Evolutionary conservation across 2,329 filamentous ascomycete genomes (phyloP).

Genomic region (Calycina herbarum): DNA sequence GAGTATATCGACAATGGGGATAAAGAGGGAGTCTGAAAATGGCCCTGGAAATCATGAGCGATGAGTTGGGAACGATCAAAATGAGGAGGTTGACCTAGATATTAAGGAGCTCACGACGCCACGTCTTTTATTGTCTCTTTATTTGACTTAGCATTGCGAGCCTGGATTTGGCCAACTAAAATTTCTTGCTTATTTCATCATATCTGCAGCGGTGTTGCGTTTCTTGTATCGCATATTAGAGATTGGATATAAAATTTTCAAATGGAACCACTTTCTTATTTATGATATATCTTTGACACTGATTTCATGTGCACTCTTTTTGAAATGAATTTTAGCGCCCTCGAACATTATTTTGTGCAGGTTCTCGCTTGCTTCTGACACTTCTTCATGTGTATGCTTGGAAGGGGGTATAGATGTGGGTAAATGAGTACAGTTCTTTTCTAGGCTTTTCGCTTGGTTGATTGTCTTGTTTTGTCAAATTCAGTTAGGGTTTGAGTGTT

Average conservation of each 20-base stretch:
- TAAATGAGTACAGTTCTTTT: no score
- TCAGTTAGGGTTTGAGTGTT: no score
- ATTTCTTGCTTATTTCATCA: background rate
- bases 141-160: background rate
- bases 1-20: background rate
- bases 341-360: no score
- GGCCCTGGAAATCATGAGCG: background rate
- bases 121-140: background rate
- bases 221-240: slow-evolving; percentile 2
- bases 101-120: background rate
- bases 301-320: no score
- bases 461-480: no score
- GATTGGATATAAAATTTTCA: background rate
- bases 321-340: no score
- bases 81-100: background rate
- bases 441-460: no score
- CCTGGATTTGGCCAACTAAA: background rate
- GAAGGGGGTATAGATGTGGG: no score
- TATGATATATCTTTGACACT: background rate
- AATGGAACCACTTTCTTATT: background rate
- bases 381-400: no score
- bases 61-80: background rate
- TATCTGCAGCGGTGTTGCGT: background rate
- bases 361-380: no score
- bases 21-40: background rate